Evolutionary conservation across 441 rosid genomes (phyloP).

Genomic region (Sinapis alba): DNA sequence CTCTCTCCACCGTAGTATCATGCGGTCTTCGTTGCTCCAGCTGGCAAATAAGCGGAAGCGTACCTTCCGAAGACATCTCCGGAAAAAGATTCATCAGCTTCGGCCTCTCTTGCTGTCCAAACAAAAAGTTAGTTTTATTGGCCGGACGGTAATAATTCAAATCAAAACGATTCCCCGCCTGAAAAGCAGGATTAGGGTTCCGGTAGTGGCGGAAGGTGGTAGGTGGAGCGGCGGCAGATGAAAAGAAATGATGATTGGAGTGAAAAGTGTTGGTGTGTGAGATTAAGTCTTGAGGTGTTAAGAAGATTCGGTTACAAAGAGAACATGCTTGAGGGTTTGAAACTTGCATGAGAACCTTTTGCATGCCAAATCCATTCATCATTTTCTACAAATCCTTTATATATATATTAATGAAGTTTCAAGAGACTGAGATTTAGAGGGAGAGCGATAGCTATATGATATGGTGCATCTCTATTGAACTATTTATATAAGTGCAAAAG

Average conservation of each 20-base stretch:
- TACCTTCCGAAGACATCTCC: background rate
- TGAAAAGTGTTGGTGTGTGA: slow-evolving; percentile 18
- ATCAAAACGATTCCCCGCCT: background rate
- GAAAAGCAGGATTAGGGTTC: background rate
- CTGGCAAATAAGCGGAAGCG: slow-evolving; percentile 33
- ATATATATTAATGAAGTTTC: background rate
- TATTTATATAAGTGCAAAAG: slow-evolving; percentile 20
- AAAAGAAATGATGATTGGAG: background rate
- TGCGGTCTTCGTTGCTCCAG: slow-evolving; percentile 14
- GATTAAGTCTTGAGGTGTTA: background rate
- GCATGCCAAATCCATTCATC: slow-evolving; percentile 17
- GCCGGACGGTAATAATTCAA: slow-evolving; percentile 5
- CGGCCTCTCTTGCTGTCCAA: background rate
- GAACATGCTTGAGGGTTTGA: slow-evolving; percentile 19
- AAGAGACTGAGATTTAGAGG: background rate
- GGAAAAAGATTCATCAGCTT: slow-evolving; percentile 25
- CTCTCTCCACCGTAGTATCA: background rate
- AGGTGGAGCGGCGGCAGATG: background rate
- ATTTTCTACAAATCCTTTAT: background rate
- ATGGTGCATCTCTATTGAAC: slow-evolving; percentile 5
- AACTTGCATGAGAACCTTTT: background rate
- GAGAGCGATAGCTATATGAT: background rate
- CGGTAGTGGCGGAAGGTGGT: background rate
- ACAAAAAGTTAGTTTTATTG: background rate
- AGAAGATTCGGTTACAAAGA: slow-evolving; percentile 9